Percentiles rank a stretch among this genome's conserved stretches.
phyloP scores from a whole-genome alignment of 2,329 filamentous ascomycete genomes.

The Aureobasidium melanogenum region DNA sequence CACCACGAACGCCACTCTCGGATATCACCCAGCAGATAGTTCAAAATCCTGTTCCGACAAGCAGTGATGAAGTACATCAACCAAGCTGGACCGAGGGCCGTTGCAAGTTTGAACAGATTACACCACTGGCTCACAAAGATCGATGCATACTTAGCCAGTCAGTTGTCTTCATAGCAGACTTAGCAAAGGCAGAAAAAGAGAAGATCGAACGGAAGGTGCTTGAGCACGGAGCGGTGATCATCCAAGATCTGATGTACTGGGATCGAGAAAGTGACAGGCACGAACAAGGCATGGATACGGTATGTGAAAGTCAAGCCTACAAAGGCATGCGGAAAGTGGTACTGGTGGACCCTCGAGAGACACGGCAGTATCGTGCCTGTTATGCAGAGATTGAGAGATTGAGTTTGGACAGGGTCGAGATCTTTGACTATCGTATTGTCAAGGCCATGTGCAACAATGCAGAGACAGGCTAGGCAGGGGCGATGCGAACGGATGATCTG shows the following conservation, averaged over 20 bases:
- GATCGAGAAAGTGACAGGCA: conserved; percentile 22
- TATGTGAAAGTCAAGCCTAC: conserved; percentile 26
- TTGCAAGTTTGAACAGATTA: background rate
- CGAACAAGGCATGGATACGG: conserved; percentile 14
- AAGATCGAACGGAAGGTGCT: background rate
- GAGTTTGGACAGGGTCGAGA: background rate
- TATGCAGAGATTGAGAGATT: background rate
- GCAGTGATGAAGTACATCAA: background rate
- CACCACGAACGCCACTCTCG: background rate
- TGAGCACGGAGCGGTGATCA: background rate
- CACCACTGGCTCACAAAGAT: background rate
- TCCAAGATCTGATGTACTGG: conserved; percentile 20
- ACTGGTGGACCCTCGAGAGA: conserved; percentile 23
- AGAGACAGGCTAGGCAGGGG: background rate
- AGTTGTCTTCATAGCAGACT: background rate
- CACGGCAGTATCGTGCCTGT: background rate
- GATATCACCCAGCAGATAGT: background rate
- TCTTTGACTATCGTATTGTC: background rate
- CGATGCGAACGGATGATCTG: background rate
- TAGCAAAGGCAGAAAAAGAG: background rate
- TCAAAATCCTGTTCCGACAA: background rate
- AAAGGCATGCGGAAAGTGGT: conserved; percentile 24
- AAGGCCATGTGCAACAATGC: background rate
- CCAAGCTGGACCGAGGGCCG: background rate
- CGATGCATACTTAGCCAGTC: background rate